A percentile compares a stretch with the other conserved stretches of the same genome.
Conservation (phyloP, 139 green algal species). For the Chlorella sp. region DNA sequence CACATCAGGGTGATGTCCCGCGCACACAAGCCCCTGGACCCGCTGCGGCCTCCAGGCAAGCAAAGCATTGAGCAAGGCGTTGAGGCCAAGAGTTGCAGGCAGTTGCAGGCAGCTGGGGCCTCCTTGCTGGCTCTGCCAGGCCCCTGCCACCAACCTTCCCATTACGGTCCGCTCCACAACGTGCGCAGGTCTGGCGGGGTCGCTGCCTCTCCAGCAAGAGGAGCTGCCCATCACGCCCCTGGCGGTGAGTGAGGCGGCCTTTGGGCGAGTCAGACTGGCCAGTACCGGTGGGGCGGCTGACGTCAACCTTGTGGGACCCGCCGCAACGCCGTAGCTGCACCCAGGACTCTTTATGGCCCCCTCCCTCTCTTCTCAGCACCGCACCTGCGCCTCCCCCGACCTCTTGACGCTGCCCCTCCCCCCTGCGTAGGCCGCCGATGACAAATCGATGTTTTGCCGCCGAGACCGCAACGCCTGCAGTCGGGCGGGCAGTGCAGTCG, state of each 20-base stretch:
- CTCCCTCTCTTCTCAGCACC: background rate
- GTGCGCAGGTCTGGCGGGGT: background rate
- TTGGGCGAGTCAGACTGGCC: no score
- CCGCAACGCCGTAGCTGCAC: no score
- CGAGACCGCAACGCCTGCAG: background rate
- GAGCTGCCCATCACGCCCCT: slow-evolving; percentile 21
- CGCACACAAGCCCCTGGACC: background rate
- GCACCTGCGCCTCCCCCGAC: background rate
- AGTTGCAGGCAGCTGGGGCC: background rate
- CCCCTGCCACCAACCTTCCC: background rate
- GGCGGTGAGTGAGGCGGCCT: slow-evolving; percentile 2
- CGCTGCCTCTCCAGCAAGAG: background rate
- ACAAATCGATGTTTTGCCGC: background rate
- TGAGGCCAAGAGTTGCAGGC: background rate
- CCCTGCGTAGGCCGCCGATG: background rate
- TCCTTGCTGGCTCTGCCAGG: background rate
- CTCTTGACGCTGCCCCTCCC: background rate
- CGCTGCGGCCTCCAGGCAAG: background rate
- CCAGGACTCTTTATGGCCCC: no score
- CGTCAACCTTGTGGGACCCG: no score
- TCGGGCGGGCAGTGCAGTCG: background rate
- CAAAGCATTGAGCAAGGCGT: no score
- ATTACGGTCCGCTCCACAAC: background rate
- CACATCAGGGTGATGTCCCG: background rate
- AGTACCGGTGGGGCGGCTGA: no score